Evolutionary conservation across 1,284 basidiomycete species (phyloP).

Genomic region (Erythrobasidium hasegawianum): DNA sequence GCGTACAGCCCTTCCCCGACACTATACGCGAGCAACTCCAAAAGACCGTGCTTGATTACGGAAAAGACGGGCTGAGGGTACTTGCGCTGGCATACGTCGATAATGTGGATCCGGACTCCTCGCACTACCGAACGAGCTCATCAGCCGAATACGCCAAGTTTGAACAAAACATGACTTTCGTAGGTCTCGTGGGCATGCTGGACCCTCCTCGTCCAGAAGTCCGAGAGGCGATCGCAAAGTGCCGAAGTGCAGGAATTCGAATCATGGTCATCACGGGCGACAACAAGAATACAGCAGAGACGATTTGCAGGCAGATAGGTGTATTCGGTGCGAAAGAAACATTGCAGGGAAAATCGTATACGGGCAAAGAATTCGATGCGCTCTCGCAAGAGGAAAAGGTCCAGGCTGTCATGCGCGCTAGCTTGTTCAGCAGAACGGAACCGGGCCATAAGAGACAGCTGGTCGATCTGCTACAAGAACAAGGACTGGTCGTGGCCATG

Average conservation of each 20-base stretch:
- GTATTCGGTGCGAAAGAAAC: slow-evolving; percentile 67
- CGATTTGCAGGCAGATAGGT: slow-evolving; percentile 92
- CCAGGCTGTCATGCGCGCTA: slow-evolving; percentile 75
- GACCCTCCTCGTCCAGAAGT: slow-evolving; percentile 97
- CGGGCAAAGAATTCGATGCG: slow-evolving; percentile 84
- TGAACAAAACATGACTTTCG: slow-evolving; percentile 85
- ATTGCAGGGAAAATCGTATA: slow-evolving; percentile 80
- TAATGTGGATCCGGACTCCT: slow-evolving; percentile 67
- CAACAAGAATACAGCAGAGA: slow-evolving; percentile 96
- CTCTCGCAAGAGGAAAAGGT: slow-evolving; percentile 76
- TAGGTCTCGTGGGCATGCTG: slow-evolving; percentile 94
- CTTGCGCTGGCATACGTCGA: slow-evolving; percentile 87
- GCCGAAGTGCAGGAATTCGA: slow-evolving; percentile 86
- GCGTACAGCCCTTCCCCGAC: slow-evolving; percentile 60
- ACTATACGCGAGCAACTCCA: slow-evolving; percentile 62
- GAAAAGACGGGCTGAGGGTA: slow-evolving; percentile 75
- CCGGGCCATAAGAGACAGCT: slow-evolving; percentile 92
- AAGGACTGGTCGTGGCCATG: slow-evolving; percentile 95
- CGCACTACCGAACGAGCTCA: slow-evolving; percentile 73
- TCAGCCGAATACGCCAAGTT: slow-evolving; percentile 79
- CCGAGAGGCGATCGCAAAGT: slow-evolving; percentile 77
- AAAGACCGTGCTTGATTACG: slow-evolving; percentile 65
- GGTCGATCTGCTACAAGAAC: slow-evolving; percentile 90
- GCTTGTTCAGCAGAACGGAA: slow-evolving; percentile 88
- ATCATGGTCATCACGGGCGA: slow-evolving; percentile 98